Percentiles rank a stretch among this genome's conserved stretches.
Conservation (phyloP, 805 yeast species). For the Kuraishia ogatae region DNA sequence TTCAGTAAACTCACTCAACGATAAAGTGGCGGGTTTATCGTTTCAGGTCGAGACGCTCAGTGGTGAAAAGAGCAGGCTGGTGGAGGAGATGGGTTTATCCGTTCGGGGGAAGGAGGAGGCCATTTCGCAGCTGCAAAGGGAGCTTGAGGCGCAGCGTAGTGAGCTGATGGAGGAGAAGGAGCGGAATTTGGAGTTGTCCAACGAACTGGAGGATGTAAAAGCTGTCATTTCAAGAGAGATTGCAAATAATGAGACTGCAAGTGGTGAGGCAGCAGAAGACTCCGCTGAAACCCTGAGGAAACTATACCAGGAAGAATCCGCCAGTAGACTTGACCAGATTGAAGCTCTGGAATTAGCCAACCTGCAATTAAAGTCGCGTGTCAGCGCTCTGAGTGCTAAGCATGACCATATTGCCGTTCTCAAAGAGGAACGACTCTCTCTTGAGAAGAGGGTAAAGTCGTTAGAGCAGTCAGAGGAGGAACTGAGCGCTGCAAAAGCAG, state of each 20-base stretch:
- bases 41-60: background rate
- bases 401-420: slow-evolving; percentile 40
- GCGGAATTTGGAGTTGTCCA: background rate
- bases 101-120: background rate
- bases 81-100: background rate
- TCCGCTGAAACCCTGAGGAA: background rate
- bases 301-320: slow-evolving; percentile 11
- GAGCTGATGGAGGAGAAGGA: background rate
- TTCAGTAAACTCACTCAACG: background rate
- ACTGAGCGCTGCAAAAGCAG: slow-evolving; percentile 39
- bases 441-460: slow-evolving; percentile 28
- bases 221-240: background rate
- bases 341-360: slow-evolving; percentile 43
- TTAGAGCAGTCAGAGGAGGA: slow-evolving; percentile 35
- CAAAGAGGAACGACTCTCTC: slow-evolving; percentile 41
- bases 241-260: too few relatives aligned
- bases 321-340: slow-evolving; percentile 33
- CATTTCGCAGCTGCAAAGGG: background rate
- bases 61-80: background rate
- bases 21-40: background rate
- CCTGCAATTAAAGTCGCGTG: slow-evolving; percentile 41
- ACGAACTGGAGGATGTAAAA: background rate
- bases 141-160: background rate
- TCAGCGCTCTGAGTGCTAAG: slow-evolving; percentile 38
- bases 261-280: too few relatives aligned